Evolutionary conservation across 2,329 filamentous ascomycete genomes (phyloP), one percentile per base, ranked within the genome.

Genomic region (Dothidotthia symphoricarpi): DNA sequence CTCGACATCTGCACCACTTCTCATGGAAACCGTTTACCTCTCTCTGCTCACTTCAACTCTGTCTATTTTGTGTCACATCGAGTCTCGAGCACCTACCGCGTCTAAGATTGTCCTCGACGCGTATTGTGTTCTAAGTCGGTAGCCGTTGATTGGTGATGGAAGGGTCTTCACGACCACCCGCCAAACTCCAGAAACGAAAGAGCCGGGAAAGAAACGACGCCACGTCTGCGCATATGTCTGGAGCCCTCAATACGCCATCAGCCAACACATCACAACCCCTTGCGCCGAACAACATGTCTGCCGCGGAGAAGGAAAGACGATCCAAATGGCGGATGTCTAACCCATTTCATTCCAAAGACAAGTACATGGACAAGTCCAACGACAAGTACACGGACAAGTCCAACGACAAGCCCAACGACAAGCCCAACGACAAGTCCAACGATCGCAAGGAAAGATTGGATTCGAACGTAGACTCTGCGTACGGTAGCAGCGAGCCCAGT

Each of bases 311-410:
- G 34, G 62, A 65, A 25, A 66, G 65, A 51, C 58, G 52, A 24
- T 66, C 63, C 7, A 64, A 61, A 47, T 66, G 59, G 53, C 58
- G 59, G 13, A 51, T 65, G 16, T 66, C 63, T 8, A 64, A 64
- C 16, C 59, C 59, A 3, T 66, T 65, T 38, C 60, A 64, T 31
- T 57, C 57, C 13, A 65, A 64, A 41, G 60, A 63, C 19, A 64
- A 64, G 40, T 49, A 59, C 11, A 49, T 43, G 30, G 53, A 54
- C 12, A 47, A 55, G 9, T 38, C 30, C 3, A 41, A 41, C 16
- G 45, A 53, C 28, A 45, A 41, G 16, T 31, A 46, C 1, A 36
- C 38, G n/a, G 46, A 54, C 8, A n/a, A n/a, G n/a, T 57, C 57
- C 14, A 65, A 63, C 39, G 60, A 63, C 17, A 64, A 64, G 40